phyloP scores from a whole-genome alignment of 2,329 filamentous ascomycete species.

The Fragosphaeria purpurea region DNA sequence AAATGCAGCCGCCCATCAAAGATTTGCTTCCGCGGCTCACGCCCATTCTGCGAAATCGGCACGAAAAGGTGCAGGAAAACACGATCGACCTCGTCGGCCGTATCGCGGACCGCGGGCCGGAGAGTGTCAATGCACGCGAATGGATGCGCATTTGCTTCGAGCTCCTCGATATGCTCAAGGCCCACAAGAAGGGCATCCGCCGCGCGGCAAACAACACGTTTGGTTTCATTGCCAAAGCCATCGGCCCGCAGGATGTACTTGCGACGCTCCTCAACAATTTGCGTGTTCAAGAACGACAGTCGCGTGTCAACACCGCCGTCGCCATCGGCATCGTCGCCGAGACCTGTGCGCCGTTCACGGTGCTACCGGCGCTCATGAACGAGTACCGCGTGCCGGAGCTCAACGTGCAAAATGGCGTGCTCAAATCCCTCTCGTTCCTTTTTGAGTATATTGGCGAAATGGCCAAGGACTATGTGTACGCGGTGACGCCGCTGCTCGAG shows the following conservation, averaged over 20 bases:
- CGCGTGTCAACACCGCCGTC: slow-evolving; percentile 94
- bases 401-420: slow-evolving; percentile 96
- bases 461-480: slow-evolving; percentile 99
- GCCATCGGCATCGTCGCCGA: slow-evolving; percentile 98
- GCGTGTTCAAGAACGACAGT: slow-evolving; percentile 93
- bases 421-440: slow-evolving; percentile 92
- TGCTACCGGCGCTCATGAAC: slow-evolving; percentile 98
- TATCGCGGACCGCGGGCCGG: slow-evolving; percentile 92
- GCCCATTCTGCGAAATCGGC: slow-evolving; percentile 94
- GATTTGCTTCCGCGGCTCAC: slow-evolving; percentile 90
- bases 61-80: slow-evolving; percentile 99
- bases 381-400: slow-evolving; percentile 97
- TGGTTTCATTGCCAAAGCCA: slow-evolving; percentile 98
- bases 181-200: slow-evolving; percentile 98
- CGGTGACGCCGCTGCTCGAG: slow-evolving; percentile 88
- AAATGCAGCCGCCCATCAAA: slow-evolving; percentile 96
- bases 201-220: slow-evolving; percentile 99
- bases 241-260: slow-evolving; percentile 93
- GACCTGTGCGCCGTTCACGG: slow-evolving; percentile 95
- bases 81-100: slow-evolving; percentile 96
- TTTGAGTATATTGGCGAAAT: slow-evolving; percentile 99
- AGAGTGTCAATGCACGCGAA: slow-evolving; percentile 91
- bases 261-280: slow-evolving; percentile 94
- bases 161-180: slow-evolving; percentile 96
- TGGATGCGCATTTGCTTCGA: slow-evolving; percentile 99